Conservation (phyloP, 177 flowering plant genomes). For the Vitis hybrid region DNA sequence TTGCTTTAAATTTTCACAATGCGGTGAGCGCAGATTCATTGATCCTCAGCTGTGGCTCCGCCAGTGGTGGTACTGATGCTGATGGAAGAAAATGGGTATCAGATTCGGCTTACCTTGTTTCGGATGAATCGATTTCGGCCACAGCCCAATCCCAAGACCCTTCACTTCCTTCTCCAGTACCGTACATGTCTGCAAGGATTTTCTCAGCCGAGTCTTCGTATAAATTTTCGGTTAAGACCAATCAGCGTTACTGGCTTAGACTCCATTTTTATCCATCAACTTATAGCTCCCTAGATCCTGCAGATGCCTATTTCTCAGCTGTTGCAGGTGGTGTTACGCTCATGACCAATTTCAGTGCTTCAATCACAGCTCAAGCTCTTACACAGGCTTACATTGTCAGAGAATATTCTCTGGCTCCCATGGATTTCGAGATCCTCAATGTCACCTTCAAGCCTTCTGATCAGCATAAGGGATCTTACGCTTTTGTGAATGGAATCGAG, state of each 20-base stretch:
- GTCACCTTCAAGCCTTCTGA: slow-evolving; percentile 40
- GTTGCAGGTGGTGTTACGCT: slow-evolving; percentile 32
- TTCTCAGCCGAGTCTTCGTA: slow-evolving; percentile 40
- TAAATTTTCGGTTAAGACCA: slow-evolving; percentile 25
- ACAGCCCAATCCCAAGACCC: slow-evolving; percentile 45
- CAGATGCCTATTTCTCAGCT: slow-evolving; percentile 41
- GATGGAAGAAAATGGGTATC: slow-evolving; percentile 41
- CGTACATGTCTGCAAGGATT: slow-evolving; percentile 55
- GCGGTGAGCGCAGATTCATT: slow-evolving; percentile 7
- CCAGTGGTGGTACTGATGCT: slow-evolving; percentile 21
- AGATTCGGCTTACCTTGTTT: slow-evolving; percentile 21
- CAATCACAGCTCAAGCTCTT: slow-evolving; percentile 41
- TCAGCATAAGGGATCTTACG: slow-evolving; percentile 28
- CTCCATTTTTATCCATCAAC: slow-evolving; percentile 55
- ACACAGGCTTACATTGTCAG: slow-evolving; percentile 39
- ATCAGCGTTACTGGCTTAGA: slow-evolving; percentile 32
- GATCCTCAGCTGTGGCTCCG: slow-evolving; percentile 24
- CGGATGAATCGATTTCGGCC: neutral
- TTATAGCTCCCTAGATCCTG: slow-evolving; percentile 23
- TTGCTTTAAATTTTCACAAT: slow-evolving; percentile 1
- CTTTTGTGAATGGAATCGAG: slow-evolving; percentile 62
- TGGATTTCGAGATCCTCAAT: neutral
- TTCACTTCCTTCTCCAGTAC: slow-evolving; percentile 36
- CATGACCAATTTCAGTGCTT: slow-evolving; percentile 54
- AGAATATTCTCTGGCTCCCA: slow-evolving; percentile 39